phyloP scores from a whole-genome alignment of 129 eudicot species.

The Apium graveolens region DNA sequence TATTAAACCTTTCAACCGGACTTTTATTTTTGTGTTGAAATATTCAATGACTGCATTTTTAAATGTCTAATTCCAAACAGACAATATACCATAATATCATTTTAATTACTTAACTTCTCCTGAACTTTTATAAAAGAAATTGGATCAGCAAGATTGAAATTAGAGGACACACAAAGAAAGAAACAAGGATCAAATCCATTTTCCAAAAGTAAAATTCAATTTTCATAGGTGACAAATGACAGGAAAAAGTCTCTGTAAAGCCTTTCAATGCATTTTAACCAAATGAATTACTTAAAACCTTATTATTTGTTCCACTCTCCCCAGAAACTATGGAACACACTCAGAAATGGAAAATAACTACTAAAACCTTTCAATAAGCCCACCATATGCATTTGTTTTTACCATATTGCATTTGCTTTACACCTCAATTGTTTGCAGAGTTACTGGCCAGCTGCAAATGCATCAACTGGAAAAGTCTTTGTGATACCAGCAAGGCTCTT shows the following conservation, averaged over 20 bases:
- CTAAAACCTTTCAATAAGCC: not conserved
- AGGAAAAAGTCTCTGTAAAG: not conserved
- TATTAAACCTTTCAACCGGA: no score
- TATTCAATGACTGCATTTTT: no score
- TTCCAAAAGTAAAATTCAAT: no score
- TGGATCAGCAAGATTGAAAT: not conserved
- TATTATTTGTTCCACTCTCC: not conserved
- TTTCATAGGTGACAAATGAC: not conserved
- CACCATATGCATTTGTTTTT: not conserved
- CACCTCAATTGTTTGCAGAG: not conserved
- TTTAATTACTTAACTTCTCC: not conserved
- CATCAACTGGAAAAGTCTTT: conserved; percentile 12
- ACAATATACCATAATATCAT: not conserved
- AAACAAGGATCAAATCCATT: not conserved
- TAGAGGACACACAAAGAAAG: not conserved
- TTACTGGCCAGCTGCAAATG: conserved; percentile 15
- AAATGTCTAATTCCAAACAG: no score
- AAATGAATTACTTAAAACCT: not conserved
- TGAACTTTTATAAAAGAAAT: not conserved
- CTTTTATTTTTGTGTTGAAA: no score
- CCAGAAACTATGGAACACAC: not conserved
- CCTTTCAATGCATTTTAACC: not conserved
- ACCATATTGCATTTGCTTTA: not conserved
- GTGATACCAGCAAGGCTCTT: conserved; percentile 15
- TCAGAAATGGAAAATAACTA: not conserved